phyloP scores from a whole-genome alignment of 345 rosid species.

The Rhodamnia rubescens region DNA sequence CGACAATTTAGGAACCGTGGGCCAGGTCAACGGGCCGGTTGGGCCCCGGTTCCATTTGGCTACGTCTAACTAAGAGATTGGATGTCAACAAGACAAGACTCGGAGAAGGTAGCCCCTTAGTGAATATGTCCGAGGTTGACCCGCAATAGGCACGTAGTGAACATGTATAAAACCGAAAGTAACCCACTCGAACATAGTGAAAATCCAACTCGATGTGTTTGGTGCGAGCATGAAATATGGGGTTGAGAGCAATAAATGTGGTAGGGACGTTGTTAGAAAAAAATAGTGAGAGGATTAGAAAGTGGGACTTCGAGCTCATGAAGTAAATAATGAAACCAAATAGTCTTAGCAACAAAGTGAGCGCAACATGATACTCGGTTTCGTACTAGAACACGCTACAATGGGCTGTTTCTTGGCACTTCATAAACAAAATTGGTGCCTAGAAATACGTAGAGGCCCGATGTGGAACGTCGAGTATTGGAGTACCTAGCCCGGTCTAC shows the following conservation, averaged over 20 bases:
- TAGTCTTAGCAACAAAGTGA: not conserved
- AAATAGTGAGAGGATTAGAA: too few relatives aligned
- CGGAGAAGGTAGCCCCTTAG: too few relatives aligned
- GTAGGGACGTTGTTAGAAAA: too few relatives aligned
- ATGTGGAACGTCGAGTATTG: not conserved
- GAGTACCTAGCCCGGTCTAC: not conserved
- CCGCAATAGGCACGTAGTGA: not conserved
- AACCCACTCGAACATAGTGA: not conserved
- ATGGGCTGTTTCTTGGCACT: not conserved
- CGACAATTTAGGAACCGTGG: too few relatives aligned
- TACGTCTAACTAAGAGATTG: too few relatives aligned
- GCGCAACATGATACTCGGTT: fast-evolving
- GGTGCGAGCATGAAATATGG: too few relatives aligned
- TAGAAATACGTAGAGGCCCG: not conserved
- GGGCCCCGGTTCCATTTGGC: too few relatives aligned
- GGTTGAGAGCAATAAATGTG: too few relatives aligned
- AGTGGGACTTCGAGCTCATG: too few relatives aligned
- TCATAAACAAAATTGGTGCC: not conserved
- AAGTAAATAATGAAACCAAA: not conserved
- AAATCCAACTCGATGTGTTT: not conserved
- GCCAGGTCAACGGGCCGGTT: too few relatives aligned
- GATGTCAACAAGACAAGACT: too few relatives aligned
- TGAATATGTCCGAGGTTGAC: not conserved
- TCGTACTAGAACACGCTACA: not conserved
- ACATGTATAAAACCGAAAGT: not conserved